Base-by-base conservation (phyloP, 1,284 basidiomycete species). In the Ustilago sp. region DNA sequence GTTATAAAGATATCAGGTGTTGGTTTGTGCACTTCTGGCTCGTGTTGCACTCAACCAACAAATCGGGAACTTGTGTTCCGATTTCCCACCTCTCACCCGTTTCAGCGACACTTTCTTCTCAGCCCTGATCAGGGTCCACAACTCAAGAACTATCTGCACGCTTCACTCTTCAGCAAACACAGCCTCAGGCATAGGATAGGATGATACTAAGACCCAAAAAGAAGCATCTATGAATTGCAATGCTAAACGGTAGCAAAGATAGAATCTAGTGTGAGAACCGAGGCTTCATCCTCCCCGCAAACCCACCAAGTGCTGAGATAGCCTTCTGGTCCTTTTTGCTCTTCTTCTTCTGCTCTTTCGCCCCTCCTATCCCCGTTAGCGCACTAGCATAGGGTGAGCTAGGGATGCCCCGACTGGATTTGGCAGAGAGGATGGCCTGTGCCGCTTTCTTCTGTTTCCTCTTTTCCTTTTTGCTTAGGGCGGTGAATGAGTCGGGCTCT, bases 391-490 rank as follows among this genome's bases (percentile, higher is more conserved):
- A 77, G 4, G 75, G 70, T 43, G 67, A 70, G 5, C 54, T 31
- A 7, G 75, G 70, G 6, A 73, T 43, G 0, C 75, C 67, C 7
- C 70, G 50, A 0, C 60, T 51, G 3, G 39, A 32, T 31, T 67
- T 64, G 2, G 67, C 63, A 13, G 41, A 17, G 1, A 48, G 43
- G 11, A 71, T 53, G 8, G 59, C 54, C 32, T 56, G 54, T 7
- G 67, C 67, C 7, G 70, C 70, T 38, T 77, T 74, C 59, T 74
- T 77, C 51, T 64, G 67, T 51, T 52, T 62, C 3, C 70, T 54
- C 52, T 56, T 77, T 34, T 77, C 66, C 41, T 77, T 77, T 36
- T 77, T 77, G 1, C 65, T 68, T 15, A 65, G 23, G 0, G 66
- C 51, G 2, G 51, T 50, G 31, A 50, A 50, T 2, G 63, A 63